Percentiles rank a stretch among this genome's conserved stretches.
phyloP scores from a whole-genome alignment of 306 rosid species.

The Dryas drummondii region DNA sequence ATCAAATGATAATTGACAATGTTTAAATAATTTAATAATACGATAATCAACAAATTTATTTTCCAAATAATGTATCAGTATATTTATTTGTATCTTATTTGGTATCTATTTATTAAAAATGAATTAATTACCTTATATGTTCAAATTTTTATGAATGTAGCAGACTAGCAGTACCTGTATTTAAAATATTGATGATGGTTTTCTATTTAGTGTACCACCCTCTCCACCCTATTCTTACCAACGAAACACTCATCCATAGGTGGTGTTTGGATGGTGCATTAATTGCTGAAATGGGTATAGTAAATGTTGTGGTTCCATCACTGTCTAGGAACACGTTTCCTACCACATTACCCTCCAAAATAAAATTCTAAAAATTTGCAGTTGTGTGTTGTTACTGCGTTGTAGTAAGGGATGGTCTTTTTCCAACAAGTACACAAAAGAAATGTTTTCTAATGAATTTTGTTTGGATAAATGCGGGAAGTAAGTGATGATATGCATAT shows the following conservation, averaged over 20 bases:
- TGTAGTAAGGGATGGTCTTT: conserved; percentile 33
- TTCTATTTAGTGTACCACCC: not conserved
- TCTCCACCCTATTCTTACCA: not conserved
- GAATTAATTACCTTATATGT: no score
- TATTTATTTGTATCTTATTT: no score
- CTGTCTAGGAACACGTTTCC: conserved; percentile 21
- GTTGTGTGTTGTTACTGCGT: conserved; percentile 30
- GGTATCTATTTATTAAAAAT: no score
- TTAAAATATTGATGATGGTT: not conserved
- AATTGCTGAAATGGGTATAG: conserved; percentile 35
- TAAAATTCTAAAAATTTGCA: not conserved
- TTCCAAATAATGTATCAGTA: no score
- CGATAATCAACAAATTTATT: no score
- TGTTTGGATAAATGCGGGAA: conserved; percentile 25
- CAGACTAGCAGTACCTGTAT: no score
- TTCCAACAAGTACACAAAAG: conserved; percentile 44
- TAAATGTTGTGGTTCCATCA: conserved; percentile 30
- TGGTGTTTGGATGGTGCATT: conserved; percentile 44
- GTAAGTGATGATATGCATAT: conserved; percentile 22
- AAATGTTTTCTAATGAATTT: conserved; percentile 26
- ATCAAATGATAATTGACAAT: no score
- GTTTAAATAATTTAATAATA: no score
- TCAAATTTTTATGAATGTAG: no score
- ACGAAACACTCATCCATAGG: conserved; percentile 37
- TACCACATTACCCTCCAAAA: not conserved